Base-by-base conservation (phyloP, 2,329 filamentous ascomycete genomes). In the Phialophora chinensis region DNA sequence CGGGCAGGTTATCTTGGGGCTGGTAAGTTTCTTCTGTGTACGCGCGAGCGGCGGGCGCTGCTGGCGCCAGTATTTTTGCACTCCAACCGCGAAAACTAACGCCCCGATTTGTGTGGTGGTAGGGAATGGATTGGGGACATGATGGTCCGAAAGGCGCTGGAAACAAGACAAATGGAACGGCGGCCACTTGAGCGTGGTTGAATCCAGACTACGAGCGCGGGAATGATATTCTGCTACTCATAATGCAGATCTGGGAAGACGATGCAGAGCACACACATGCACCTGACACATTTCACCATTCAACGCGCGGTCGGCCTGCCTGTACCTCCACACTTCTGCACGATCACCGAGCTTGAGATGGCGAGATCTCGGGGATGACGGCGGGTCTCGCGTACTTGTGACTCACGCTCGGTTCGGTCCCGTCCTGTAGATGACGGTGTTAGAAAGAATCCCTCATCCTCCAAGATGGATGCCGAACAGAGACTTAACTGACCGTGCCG, bases 1-100 rank as follows among this genome's bases (percentile, higher is more conserved):
- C 12, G 69, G 69, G 6, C 66, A 71, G 60, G 69, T 60, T 27
- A 69, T 71, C 62, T 42, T 71, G 53, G 69, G 69, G 27, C 50
- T 71, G 69, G 69, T 71, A 50, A 66, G 68, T 27, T 27, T 63
- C 10, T 12, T 23, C 25, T 20, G 8, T 17, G 8, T 8, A 31
- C 29, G 29, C 12, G n/a, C 10, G 20, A 55, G 31, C 8, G 31
- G 31, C 31, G 31, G 31, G 7, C 7, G 2, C 10, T 11, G 0
- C 20, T 23, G 44, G 20, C 8, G 20, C 20, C 17, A 49, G 17
- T 17, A 0, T 49, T 49, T 49, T 27, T 25, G 49, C 49, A 52
- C 49, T 17, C 23, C 27, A 10, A 52, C 23, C 49, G 17, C 5
- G 20, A 52, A 1, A 52, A 23, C 53, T 55, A 35, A 29, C 29